Evolutionary conservation across 176 grass and related monocot genomes (phyloP).

Genomic region (Phragmites australis): DNA sequence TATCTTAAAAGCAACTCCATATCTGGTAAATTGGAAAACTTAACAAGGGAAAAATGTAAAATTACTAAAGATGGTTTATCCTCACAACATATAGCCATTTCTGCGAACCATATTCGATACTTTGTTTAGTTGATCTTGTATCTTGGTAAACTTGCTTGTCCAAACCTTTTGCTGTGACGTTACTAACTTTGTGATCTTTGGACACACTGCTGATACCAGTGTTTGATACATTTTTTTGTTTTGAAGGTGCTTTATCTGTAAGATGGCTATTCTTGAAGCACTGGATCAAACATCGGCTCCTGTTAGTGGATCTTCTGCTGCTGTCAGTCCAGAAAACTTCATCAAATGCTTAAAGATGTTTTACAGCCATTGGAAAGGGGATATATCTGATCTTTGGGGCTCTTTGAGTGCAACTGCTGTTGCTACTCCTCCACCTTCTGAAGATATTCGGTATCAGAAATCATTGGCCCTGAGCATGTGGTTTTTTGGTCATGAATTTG

Average conservation of each 20-base stretch:
- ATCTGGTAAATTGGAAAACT: background rate
- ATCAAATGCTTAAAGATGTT: constrained; percentile 36
- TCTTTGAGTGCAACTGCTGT: constrained; percentile 30
- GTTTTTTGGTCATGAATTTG: constrained; percentile 32
- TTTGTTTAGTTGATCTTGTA: background rate
- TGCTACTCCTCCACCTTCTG: constrained; percentile 46
- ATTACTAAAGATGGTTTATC: background rate
- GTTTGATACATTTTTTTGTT: background rate
- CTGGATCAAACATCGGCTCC: background rate
- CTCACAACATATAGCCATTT: background rate
- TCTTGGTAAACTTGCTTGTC: background rate
- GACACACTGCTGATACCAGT: background rate
- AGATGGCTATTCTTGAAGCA: constrained; percentile 12
- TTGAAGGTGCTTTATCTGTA: background rate
- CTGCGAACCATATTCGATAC: background rate
- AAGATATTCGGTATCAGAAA: constrained; percentile 43
- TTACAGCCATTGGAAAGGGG: constrained; percentile 39
- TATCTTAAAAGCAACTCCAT: background rate
- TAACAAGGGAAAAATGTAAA: background rate
- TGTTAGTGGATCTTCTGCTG: background rate
- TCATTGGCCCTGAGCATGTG: constrained; percentile 34
- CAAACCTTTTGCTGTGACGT: background rate
- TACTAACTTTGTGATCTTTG: background rate
- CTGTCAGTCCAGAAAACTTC: constrained; percentile 37
- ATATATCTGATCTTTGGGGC: constrained; percentile 27